Evolutionary conservation across 2,329 filamentous ascomycete species (phyloP), one percentile per base, ranked within the genome.

Genomic region (Colletotrichum noveboracense): DNA sequence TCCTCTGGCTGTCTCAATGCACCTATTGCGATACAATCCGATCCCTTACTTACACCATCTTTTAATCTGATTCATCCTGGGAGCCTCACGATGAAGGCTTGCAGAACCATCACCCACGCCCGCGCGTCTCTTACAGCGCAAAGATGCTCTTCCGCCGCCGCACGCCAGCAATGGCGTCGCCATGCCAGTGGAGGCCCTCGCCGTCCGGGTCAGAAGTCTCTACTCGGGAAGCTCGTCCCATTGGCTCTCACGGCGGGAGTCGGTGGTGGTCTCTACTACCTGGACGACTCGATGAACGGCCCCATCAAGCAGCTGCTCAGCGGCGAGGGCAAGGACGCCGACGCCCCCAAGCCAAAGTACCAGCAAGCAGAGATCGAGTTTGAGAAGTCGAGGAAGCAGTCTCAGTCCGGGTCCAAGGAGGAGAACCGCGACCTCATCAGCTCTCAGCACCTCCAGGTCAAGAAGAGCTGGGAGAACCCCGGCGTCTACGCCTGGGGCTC

Each of bases 401-500:
- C 89, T 76, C 88, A 89, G 76, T 87, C 89, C 28, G 83, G 86
- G 2, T 93, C 92, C 8, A 92, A 92, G 78, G 94, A 96, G 83
- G 93, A 95, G 78, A 93, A 93, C 77, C 87, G 94, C 73, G 94
- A 96, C 71, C 85, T 94, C 73, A 92, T 98, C 79, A 96, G 94
- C 81, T 95, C 94, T 13, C 95, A 98, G 83, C 95, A 98, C 85
- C 86, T 95, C 7, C 96, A 98, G 86, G 94, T 98, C 74, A 95
- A 94, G 86, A 92, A 91, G 81, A 97, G 95, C 84, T 92, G 90
- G 89, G 91, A 92, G 84, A 93, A 94, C 76, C 96, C 97, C 0
- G 97, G 96, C 3, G 94, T 98, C 0, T 98, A 98, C 85, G 92
- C 94, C 7, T 99, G 97, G 96, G 97, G 97, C 1, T 95, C 94